phyloP scores from a whole-genome alignment of 306 rosid genomes.

The Malus asiatica region DNA sequence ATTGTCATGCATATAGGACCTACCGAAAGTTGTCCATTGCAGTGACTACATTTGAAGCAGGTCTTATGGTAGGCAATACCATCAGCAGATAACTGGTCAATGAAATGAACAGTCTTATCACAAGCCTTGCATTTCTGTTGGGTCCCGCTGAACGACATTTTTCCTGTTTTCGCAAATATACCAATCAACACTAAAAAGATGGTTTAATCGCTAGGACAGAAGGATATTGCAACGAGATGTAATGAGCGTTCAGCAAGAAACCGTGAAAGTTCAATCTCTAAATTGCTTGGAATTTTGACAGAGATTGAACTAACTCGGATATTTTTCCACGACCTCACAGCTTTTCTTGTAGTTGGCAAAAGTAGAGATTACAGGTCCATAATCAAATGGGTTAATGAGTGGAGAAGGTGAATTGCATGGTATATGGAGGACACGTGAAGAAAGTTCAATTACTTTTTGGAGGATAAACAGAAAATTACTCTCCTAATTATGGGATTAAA shows the following conservation, averaged over 20 bases:
- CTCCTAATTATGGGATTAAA: constrained; percentile 7
- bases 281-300: neutral
- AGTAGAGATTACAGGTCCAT: constrained; percentile 20
- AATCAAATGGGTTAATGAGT: constrained; percentile 18
- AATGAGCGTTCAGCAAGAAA: constrained; percentile 17
- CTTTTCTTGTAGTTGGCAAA: constrained; percentile 20
- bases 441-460: constrained; percentile 17
- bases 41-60: constrained; percentile 69
- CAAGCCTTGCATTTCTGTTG: constrained; percentile 77
- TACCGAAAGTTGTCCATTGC: constrained; percentile 63
- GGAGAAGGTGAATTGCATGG: constrained; percentile 22
- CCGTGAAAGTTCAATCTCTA: constrained; percentile 2
- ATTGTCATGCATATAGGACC: neutral
- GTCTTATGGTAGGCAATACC: constrained; percentile 47
- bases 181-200: neutral
- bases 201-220: neutral
- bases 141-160: constrained; percentile 72
- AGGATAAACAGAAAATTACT: neutral
- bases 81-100: constrained; percentile 54
- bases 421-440: constrained; percentile 18
- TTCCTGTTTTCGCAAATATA: neutral
- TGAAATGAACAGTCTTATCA: constrained; percentile 59
- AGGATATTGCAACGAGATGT: neutral
- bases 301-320: constrained; percentile 18
- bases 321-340: neutral